Evolutionary conservation across 1,284 basidiomycete species (phyloP), one percentile per base, ranked within the genome.

Genomic region (Rhodotorula sp.): DNA sequence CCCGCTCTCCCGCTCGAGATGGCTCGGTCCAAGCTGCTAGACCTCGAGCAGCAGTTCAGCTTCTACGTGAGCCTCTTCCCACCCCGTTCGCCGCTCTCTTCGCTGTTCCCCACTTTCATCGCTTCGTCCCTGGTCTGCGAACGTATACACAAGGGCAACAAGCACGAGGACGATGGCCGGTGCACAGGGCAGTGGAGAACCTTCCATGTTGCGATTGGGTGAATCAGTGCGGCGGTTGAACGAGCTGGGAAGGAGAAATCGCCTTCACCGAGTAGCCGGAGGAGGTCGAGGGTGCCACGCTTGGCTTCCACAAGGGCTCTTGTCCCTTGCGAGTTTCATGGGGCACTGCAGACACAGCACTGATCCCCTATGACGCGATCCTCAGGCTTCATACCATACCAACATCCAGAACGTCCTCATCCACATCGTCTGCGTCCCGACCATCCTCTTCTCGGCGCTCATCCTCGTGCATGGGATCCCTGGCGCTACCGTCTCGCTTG

Each of bases 301-400:
- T 19, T 21, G 19, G 44, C 44, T 12, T 17, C 5, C 44, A 21
- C 44, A 44, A 21, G n/a, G n/a, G n/a, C n/a, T n/a, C n/a, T n/a
- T n/a, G n/a, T n/a, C n/a, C n/a, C n/a, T n/a, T n/a, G n/a, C n/a
- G 22, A 51, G 50, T 12, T 4, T 12, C 6, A 34, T 19, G 9
- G 7, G 2, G 32, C 19, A 10, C 34, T 17, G 15, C 27, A 13
- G 27, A 39, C 12, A 17, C 13, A 13, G 27, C 50, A n/a, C n/a
- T 17, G 12, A 34, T 15, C 29, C 9, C 32, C 15, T 27, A 1
- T 2, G n/a, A 37, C 37, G 32, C n/a, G 8, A 21, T n/a, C 21
- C 37, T 21, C 71, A 76, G 76, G 76, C 77, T 2, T 65, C 76
- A n/a, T 79, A 79, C 70, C 78, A 79, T 67, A 70, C 73, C 32